phyloP scores from a whole-genome alignment of 202 grass and related monocot genomes.

The Zoysia matrella region DNA sequence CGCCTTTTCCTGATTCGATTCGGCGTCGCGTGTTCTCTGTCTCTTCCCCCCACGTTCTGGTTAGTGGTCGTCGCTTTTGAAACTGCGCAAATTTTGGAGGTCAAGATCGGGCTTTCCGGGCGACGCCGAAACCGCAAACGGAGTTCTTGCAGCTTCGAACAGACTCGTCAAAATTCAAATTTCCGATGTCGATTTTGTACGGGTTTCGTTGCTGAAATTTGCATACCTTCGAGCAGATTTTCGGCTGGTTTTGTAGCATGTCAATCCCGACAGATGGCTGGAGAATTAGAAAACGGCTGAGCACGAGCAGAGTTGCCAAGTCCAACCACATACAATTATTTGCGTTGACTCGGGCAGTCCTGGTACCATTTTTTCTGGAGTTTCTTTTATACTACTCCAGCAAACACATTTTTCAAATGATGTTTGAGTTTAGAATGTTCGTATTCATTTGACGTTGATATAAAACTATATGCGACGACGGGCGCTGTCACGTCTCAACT shows the following conservation, averaged over 20 bases:
- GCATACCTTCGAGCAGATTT: too few relatives aligned
- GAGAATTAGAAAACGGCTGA: background rate
- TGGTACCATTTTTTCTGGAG: background rate
- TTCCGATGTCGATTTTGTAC: too few relatives aligned
- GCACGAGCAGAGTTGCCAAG: background rate
- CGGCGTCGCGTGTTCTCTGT: background rate
- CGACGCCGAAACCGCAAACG: background rate
- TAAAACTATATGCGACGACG: background rate
- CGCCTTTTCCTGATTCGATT: slow-evolving; percentile 29
- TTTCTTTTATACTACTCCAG: too few relatives aligned
- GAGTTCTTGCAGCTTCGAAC: too few relatives aligned
- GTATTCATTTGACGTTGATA: background rate
- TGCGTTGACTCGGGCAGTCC: too few relatives aligned
- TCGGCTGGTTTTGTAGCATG: background rate
- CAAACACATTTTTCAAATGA: background rate
- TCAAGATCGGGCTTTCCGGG: background rate
- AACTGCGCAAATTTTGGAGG: background rate
- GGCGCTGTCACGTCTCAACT: background rate
- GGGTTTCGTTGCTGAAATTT: too few relatives aligned
- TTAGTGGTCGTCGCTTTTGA: slow-evolving; percentile 34
- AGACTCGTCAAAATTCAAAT: background rate
- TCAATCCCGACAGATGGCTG: background rate
- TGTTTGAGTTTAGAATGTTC: background rate
- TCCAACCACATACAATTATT: background rate
- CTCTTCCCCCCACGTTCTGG: background rate